Evolutionary conservation across 108 stramenopile genomes (phyloP), one percentile per base, ranked within the genome.

Genomic region (Nitzschia putrida): DNA sequence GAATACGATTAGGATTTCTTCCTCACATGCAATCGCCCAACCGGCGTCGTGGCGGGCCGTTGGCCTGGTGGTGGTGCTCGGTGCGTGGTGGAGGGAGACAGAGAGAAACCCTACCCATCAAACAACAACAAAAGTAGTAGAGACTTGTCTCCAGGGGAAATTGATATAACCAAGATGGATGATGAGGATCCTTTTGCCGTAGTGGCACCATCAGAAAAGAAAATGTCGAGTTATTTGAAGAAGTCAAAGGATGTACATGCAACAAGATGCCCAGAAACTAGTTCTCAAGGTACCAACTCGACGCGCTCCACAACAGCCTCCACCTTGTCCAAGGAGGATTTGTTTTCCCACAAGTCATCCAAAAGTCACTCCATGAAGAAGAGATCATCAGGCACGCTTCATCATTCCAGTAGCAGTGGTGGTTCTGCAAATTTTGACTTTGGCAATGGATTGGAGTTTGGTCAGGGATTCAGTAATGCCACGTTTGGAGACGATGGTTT

Each of bases 151-250:
- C 29, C 29, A 34, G 29, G 29, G 29, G 29, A 4, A 34, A 49
- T 16, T 49, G 18, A 5, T 6, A 16, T 18, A 49, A 18, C 13
- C 58, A 59, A 37, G 3, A 63, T 63, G 61, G 51, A 53, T 50
- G 65, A 66, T 20, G 61, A 64, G 2, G 65, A 66, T 18, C 65
- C 65, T 1, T 66, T 66, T 53, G 50, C 65, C 39, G 65, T 66
- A n/a, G 65, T 66, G 26, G 52, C 50, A 34, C 65, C 65, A 0
- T 37, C 50, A 1, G 65, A 52, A 2, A 66, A 53, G 37, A 66
- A 66, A 38, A 66, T 66, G 65, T 66, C 65, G 26, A 25, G 25
- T 13, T 66, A 66, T 39, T 25, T 66, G 12, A 66, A 66, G 37
- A 66, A 53, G 22, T 53, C 50, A 10, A 64, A 47, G 23, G 18